phyloP scores from a whole-genome alignment of 202 grass and related monocot genomes.

The Brachypodium distachyon region DNA sequence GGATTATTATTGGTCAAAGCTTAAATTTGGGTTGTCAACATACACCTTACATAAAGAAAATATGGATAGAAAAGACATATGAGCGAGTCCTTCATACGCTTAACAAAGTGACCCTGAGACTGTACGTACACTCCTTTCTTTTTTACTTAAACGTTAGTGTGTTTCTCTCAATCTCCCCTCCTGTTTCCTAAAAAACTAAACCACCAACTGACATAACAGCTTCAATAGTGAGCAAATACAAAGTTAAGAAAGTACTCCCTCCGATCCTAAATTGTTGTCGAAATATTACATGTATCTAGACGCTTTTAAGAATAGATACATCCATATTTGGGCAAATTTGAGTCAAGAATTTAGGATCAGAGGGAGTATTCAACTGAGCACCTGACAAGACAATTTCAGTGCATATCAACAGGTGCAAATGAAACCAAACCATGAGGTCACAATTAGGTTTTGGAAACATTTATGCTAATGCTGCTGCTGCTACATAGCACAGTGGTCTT shows the following conservation, averaged over 20 bases:
- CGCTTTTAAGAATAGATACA: too few relatives aligned
- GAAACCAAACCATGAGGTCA: background rate
- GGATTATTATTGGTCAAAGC: background rate
- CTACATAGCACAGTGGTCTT: background rate
- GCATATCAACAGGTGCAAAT: background rate
- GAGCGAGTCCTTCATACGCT: background rate
- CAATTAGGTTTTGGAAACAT: constrained; percentile 3
- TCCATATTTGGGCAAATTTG: background rate
- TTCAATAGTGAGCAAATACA: too few relatives aligned
- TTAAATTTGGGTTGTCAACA: background rate
- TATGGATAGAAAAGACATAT: background rate
- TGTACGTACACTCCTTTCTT: background rate
- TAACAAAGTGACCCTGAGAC: background rate
- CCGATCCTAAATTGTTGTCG: too few relatives aligned
- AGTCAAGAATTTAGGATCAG: too few relatives aligned
- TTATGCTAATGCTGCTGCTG: background rate
- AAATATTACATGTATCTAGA: too few relatives aligned
- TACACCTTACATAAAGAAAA: background rate
- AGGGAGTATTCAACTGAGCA: background rate
- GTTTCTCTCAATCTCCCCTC: background rate
- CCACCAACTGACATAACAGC: background rate
- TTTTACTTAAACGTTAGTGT: background rate
- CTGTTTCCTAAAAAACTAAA: background rate
- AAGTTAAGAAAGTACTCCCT: too few relatives aligned
- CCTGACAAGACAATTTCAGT: background rate